A percentile compares a stretch with the other conserved stretches of the same genome.
Evolutionary conservation across 2,329 filamentous ascomycete species (phyloP).

Genomic region (Lachnellula occidentalis): DNA sequence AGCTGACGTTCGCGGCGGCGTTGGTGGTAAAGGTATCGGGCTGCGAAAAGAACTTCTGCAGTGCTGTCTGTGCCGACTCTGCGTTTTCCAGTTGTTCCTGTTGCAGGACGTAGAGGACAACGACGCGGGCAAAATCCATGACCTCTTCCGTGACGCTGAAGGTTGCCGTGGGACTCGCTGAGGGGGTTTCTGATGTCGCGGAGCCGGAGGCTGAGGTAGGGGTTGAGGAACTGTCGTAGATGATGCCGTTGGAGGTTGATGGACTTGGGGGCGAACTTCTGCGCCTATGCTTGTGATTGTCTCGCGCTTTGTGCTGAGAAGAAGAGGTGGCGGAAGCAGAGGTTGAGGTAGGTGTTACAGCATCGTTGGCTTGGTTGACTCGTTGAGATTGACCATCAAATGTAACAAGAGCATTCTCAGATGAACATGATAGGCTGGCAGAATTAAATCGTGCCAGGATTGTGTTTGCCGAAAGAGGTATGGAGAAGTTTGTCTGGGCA

Average conservation of each 20-base stretch:
- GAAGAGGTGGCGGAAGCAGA: constrained; percentile 2
- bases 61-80: constrained; percentile 45
- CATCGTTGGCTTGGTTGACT: constrained; percentile 12
- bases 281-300: neutral
- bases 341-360: constrained; percentile 10
- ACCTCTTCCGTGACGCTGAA: constrained; percentile 51
- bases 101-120: constrained; percentile 57
- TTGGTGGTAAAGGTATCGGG: constrained; percentile 10
- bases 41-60: constrained; percentile 50
- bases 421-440: constrained; percentile 70
- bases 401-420: constrained; percentile 82
- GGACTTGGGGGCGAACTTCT: neutral
- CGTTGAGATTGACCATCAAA: constrained; percentile 54
- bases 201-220: constrained; percentile 10
- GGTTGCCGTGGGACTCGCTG: constrained; percentile 14
- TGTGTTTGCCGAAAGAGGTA: constrained; percentile 64
- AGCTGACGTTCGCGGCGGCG: constrained; percentile 24
- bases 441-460: constrained; percentile 73
- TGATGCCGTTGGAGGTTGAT: constrained; percentile 3
- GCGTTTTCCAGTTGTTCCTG: constrained; percentile 46
- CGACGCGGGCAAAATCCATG: constrained; percentile 59
- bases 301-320: neutral
- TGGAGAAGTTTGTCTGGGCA: constrained; percentile 63
- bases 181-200: constrained; percentile 3
- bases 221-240: constrained; percentile 2